A percentile compares a stretch with the other conserved stretches of the same genome.
Evolutionary conservation across 1,284 basidiomycete species (phyloP).

Genomic region (Dichomitus squalens): DNA sequence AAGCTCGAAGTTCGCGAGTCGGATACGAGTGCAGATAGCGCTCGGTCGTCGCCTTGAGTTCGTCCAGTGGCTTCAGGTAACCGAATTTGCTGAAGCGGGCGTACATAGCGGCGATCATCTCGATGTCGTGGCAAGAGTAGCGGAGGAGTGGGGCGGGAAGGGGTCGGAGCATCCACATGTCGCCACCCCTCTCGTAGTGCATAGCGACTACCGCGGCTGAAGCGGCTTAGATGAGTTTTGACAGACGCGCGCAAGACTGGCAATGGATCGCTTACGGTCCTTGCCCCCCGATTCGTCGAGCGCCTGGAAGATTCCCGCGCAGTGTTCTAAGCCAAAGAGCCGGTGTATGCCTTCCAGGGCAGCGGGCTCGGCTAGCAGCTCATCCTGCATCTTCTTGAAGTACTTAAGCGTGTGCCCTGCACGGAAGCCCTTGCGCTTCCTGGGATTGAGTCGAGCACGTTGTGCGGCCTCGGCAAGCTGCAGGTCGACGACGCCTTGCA

Average conservation of each 20-base stretch:
- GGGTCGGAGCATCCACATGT: constrained; percentile 40
- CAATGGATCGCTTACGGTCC: background rate
- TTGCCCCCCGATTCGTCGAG: background rate
- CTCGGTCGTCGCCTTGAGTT: constrained; percentile 1
- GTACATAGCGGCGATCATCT: constrained; percentile 40
- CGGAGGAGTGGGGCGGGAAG: constrained; percentile 37
- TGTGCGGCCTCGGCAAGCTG: constrained; percentile 39
- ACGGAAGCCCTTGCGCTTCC: constrained; percentile 26
- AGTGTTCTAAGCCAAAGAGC: constrained; percentile 4
- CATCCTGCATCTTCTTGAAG: constrained; percentile 23
- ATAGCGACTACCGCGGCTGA: constrained; percentile 40
- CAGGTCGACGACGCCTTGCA: constrained; percentile 42
- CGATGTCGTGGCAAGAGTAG: constrained; percentile 46
- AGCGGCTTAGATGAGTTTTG: background rate
- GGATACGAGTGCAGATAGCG: constrained; percentile 7
- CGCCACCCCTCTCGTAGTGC: constrained; percentile 37
- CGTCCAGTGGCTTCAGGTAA: constrained; percentile 30
- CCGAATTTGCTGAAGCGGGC: constrained; percentile 33
- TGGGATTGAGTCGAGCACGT: constrained; percentile 34
- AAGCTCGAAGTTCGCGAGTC: constrained; percentile 10
- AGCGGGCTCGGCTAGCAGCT: background rate
- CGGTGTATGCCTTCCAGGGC: constrained; percentile 7
- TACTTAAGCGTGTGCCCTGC: constrained; percentile 30
- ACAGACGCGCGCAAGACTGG: background rate
- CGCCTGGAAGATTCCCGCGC: background rate